A percentile compares a stretch with the other conserved stretches of the same genome.
These are phyloP conservation scores for Torrubiella hemipterigena DNA, from an alignment of 2,329 filamentous ascomycete species.

Conservation along the genomic window DNA sequence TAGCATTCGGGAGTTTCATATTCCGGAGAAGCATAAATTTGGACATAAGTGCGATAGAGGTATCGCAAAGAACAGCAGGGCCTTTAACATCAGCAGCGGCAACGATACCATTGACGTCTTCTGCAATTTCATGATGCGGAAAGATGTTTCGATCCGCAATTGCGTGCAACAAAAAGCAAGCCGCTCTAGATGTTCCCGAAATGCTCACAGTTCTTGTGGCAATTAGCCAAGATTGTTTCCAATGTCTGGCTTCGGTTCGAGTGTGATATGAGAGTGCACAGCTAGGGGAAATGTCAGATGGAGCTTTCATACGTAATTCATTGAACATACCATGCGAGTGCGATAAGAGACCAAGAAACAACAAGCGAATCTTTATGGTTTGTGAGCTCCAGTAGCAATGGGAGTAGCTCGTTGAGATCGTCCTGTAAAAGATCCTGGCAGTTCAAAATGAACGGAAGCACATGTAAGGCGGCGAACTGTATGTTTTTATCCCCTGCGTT, in stretches of 20 bases:
- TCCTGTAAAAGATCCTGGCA: slow-evolving; percentile 32
- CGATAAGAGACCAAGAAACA: slow-evolving; percentile 74
- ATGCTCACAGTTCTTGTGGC: slow-evolving; percentile 60
- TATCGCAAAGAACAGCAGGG: slow-evolving; percentile 67
- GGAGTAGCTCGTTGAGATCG: slow-evolving; percentile 42
- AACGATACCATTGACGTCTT: slow-evolving; percentile 61
- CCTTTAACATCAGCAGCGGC: slow-evolving; percentile 71
- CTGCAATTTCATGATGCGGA: slow-evolving; percentile 51
- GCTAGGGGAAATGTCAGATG: too few species aligned
- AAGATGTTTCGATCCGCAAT: slow-evolving; percentile 58
- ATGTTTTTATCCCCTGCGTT: slow-evolving; percentile 29
- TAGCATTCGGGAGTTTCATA: slow-evolving; percentile 55
- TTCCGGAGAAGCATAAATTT: slow-evolving; percentile 55
- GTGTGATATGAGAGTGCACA: too few species aligned
- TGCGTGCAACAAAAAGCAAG: slow-evolving; percentile 59
- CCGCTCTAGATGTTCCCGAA: slow-evolving; percentile 59
- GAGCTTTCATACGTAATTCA: too few species aligned
- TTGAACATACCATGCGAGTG: slow-evolving; percentile 60
- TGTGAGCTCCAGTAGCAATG: slow-evolving; percentile 44
- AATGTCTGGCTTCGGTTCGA: too few species aligned
- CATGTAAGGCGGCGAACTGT: slow-evolving; percentile 41
- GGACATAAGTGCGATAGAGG: slow-evolving; percentile 62
- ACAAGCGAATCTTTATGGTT: slow-evolving; percentile 56
- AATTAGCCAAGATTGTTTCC: slow-evolving; percentile 67
- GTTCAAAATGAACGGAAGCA: slow-evolving; percentile 44